Evolutionary conservation across 768 basidiomycete species (phyloP).

Genomic region (Pisolithus marmoratus): DNA sequence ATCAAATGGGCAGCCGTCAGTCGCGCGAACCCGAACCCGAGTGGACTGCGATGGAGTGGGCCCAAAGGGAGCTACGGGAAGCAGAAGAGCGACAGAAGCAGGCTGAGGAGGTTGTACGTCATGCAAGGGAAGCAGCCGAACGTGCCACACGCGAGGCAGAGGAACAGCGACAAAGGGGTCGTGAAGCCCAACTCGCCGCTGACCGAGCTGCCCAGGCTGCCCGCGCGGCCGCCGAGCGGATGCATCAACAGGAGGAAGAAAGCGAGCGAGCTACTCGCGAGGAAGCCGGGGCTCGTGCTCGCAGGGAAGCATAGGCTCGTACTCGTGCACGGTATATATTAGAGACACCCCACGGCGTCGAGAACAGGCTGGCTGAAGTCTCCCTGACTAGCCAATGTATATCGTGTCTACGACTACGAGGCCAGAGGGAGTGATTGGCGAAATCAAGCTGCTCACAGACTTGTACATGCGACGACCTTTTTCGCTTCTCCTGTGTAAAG

Average conservation of each 20-base stretch:
- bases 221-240: too few species aligned
- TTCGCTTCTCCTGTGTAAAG: too few species aligned
- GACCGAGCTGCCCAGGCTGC: too few species aligned
- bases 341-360: slow-evolving; percentile 5
- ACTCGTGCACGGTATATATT: slow-evolving; percentile 15
- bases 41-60: background rate
- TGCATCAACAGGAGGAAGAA: too few species aligned
- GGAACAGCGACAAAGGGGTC: too few species aligned
- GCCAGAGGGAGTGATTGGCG: slow-evolving; percentile 1
- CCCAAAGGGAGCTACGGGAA: background rate
- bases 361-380: slow-evolving; percentile 4
- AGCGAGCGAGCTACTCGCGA: slow-evolving; percentile 5
- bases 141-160: too few species aligned
- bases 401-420: slow-evolving; percentile 9
- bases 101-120: slow-evolving; percentile 3
- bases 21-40: background rate
- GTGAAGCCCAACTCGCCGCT: too few species aligned
- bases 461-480: too few species aligned
- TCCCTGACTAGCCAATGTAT: slow-evolving; percentile 12
- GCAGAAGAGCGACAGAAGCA: background rate
- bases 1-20: too few species aligned
- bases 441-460: slow-evolving; percentile 4
- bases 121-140: too few species aligned
- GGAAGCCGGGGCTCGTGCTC: background rate
- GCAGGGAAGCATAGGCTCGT: slow-evolving; percentile 11